Conservation (phyloP, 768 basidiomycete species). For the Mycena floridula region DNA sequence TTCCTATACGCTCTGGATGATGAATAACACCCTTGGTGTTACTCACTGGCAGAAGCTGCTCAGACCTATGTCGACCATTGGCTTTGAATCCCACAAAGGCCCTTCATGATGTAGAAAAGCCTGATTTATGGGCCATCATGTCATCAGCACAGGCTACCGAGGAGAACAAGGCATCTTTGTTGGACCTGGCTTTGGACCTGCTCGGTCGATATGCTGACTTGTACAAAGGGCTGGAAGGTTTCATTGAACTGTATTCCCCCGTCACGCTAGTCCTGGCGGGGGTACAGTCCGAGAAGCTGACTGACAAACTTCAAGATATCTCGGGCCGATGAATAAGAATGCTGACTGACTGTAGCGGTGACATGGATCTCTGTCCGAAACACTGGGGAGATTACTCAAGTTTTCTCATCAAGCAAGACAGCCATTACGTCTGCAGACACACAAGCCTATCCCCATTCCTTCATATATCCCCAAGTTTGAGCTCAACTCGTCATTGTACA, state of each 20-base stretch:
- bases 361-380: slow-evolving; percentile 39
- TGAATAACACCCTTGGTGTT: too few species aligned
- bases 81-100: slow-evolving; percentile 33
- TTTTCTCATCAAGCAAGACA: slow-evolving; percentile 67
- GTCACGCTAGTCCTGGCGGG: slow-evolving; percentile 50
- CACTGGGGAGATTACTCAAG: slow-evolving; percentile 57
- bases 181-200: slow-evolving; percentile 58
- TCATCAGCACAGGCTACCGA: slow-evolving; percentile 28
- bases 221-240: slow-evolving; percentile 74
- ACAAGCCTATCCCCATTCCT: slow-evolving; percentile 95
- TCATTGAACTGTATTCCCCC: slow-evolving; percentile 81
- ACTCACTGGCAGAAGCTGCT: too few species aligned
- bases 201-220: slow-evolving; percentile 64
- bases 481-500: slow-evolving; percentile 61
- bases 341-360: slow-evolving; percentile 33
- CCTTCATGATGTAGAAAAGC: slow-evolving; percentile 35
- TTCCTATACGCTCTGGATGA: too few species aligned
- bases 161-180: slow-evolving; percentile 69
- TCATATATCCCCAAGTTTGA: slow-evolving; percentile 95
- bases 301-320: slow-evolving; percentile 46
- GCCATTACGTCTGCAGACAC: slow-evolving; percentile 82
- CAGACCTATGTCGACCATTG: slow-evolving; percentile 34
- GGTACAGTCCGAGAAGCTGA: slow-evolving; percentile 39
- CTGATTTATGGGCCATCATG: slow-evolving; percentile 43
- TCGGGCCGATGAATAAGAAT: too few species aligned